Evolutionary conservation across 768 basidiomycete genomes (phyloP), one percentile per base, ranked within the genome.

Genomic region (Kwoniella sp.): DNA sequence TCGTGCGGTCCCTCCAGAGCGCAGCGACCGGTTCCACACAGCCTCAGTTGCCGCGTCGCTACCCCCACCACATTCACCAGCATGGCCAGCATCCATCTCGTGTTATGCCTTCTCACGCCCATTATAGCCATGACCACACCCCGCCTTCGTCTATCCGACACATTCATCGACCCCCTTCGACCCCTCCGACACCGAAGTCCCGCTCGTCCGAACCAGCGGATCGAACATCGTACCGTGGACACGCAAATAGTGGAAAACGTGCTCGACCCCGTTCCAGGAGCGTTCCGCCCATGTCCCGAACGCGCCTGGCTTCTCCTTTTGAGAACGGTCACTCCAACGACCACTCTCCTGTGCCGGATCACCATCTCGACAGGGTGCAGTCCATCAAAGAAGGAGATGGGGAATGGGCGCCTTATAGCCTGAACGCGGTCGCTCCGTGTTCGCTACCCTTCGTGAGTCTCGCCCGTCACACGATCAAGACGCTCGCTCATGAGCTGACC

Each of bases 351-450:
- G 5, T 6, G 6, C 23, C 17, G 4, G 23, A 29, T 26, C 41
- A 43, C 14, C 39, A 54, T 26, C 38, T 29, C 9, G 38, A 46
- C n/a, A 33, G 52, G 29, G 29, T 54, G 11, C 25, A 42, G 14
- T 19, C 20, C 12, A 15, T 54, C n/a, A 54, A 47, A 33, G 52
- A 54, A 17, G 52, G 52, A 6, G 52, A 54, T 38, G 52, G 52
- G 17, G 52, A 54, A 42, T 54, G 52, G 52, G 34, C 33, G 2
- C 29, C 44, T 4, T 54, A 43, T 23, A 46, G 45, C 12, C 20
- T 54, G 28, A 47, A 54, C n/a, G 52, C 52, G 4, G 52, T 54
- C 0, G 39, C 44, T 26, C 52, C 52, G 26, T 43, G 37, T 25
- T 46, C 52, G 40, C 19, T 54, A 23, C 52, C 52, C 27, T 54